Conservation (phyloP, 176 grass and related monocot species). For the Calamus simplicifolius region DNA sequence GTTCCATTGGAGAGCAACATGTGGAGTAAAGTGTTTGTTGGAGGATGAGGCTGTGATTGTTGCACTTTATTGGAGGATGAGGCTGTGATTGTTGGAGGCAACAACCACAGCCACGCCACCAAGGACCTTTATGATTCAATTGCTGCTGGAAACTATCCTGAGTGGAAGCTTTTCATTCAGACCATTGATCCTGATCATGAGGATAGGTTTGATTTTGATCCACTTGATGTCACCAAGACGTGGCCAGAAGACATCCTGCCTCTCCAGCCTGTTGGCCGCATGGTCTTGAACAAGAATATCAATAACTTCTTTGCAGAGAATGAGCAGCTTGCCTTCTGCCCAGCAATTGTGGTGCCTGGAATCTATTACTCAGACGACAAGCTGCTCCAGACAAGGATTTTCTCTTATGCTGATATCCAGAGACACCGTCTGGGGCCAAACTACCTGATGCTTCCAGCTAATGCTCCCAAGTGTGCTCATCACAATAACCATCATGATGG, state of each 20-base stretch:
- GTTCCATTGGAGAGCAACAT: constrained; percentile 3
- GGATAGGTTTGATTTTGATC: neutral
- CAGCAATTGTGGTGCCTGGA: neutral
- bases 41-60: neutral
- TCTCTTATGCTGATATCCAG: neutral
- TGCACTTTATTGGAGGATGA: neutral
- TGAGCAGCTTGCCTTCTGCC: constrained; percentile 8
- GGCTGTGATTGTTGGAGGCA: neutral
- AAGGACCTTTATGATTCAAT: neutral
- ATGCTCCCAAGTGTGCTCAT: constrained; percentile 1
- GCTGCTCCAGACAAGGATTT: too few relatives aligned
- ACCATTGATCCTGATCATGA: constrained; percentile 3
- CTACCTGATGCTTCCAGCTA: constrained; percentile 1
- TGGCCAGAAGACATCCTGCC: constrained; percentile 3
- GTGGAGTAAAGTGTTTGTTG: constrained; percentile 1
- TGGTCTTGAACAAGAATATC: constrained; percentile 1
- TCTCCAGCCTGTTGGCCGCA: neutral
- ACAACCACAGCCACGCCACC: neutral
- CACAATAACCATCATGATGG: neutral
- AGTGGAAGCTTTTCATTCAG: constrained; percentile 1
- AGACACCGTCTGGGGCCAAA: neutral
- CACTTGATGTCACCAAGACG: neutral
- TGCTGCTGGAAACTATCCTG: neutral
- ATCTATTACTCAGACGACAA: neutral
- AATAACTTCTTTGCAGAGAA: constrained; percentile 6